phyloP scores from a whole-genome alignment of 2,329 filamentous ascomycete genomes.

The Pseudocercospora ulei region DNA sequence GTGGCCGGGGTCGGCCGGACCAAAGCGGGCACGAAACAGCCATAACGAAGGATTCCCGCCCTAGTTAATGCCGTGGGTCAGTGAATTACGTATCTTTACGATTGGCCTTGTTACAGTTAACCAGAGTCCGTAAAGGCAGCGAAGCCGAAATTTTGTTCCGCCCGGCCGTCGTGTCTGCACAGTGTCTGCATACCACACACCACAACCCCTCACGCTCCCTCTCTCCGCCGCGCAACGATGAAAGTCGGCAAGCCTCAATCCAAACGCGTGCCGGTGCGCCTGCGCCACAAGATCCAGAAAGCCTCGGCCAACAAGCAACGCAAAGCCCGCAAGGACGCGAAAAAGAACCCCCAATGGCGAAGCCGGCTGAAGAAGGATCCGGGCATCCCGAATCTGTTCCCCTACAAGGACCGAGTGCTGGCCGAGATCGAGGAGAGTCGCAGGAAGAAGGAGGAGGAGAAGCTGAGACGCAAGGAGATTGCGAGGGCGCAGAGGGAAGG shows the following conservation, averaged over 20 bases:
- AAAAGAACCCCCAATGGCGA: slow-evolving; percentile 96
- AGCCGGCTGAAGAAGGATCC: slow-evolving; percentile 95
- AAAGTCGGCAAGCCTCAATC: slow-evolving; percentile 62
- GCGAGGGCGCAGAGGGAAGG: slow-evolving; percentile 44
- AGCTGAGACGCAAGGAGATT: slow-evolving; percentile 58
- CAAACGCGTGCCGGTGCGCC: slow-evolving; percentile 78
- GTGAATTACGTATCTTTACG: not conserved
- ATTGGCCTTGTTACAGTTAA: not conserved
- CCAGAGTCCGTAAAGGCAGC: too few relatives aligned
- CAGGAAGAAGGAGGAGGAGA: slow-evolving; percentile 72
- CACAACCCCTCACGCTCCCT: not conserved
- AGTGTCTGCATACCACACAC: slow-evolving; percentile 1
- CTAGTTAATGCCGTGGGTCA: not conserved
- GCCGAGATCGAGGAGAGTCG: slow-evolving; percentile 81
- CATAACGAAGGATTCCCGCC: not conserved
- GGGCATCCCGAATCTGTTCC: slow-evolving; percentile 93
- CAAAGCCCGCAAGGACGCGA: slow-evolving; percentile 78
- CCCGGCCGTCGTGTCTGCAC: too few relatives aligned
- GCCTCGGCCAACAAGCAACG: slow-evolving; percentile 79
- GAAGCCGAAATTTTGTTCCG: too few relatives aligned
- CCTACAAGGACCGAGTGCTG: slow-evolving; percentile 91
- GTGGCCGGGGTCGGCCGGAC: too few relatives aligned
- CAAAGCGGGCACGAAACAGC: slow-evolving; percentile 1
- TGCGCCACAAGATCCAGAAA: slow-evolving; percentile 95
- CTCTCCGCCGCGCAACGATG: slow-evolving; percentile 26